Base-by-base conservation (phyloP, 148 eudicot species). In the Vaccinium macrocarpon region DNA sequence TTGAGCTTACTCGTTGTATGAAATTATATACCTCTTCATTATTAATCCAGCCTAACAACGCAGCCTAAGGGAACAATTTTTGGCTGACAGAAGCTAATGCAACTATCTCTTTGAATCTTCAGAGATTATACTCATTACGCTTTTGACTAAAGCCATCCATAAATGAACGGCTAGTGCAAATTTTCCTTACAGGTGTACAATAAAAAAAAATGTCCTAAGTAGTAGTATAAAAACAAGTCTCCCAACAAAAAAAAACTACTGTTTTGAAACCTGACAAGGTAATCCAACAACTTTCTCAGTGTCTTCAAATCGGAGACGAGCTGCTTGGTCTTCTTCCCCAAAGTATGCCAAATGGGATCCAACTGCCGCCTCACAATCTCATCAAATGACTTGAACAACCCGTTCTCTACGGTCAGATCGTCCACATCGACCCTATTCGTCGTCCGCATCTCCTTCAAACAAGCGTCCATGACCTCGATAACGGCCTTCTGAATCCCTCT, bases 381-480 rank as follows among this genome's bases (percentile, higher is more conserved):
- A 87, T 96, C 99, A 91, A 97, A 97, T 0, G 99, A 97, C 91
- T 97, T 97, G 66, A 95, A 97, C 92, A 97, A 86, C 49, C 98
- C 97, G 21, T 94, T 97, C 89, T 95, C 98, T 16, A 97, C 99
- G 0, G 98, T 97, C 89, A 97, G 90, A 88, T 97, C 99, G 88
- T 97, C 99, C 82, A 97, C 98, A 86, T 97, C 99, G 76, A 97
- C 99, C 91, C 95, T 97, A 82, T 97, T 97, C 64, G 98, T 95
- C 90, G 87, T 97, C 93, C 95, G 93, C 98, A 97, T 94, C 89
- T 97, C 99, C 92, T 97, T 95, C 90, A 97, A 90, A 88, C 99
- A 97, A 19, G 95, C 98, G 84, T 95, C 99, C 98, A 97, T 93
- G 27, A 94, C 99, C 89, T 97, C 98, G 61, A 97, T 87, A 56